Evolutionary conservation across 257 asterid species (phyloP).

Genomic region (Sherardia arvensis): DNA sequence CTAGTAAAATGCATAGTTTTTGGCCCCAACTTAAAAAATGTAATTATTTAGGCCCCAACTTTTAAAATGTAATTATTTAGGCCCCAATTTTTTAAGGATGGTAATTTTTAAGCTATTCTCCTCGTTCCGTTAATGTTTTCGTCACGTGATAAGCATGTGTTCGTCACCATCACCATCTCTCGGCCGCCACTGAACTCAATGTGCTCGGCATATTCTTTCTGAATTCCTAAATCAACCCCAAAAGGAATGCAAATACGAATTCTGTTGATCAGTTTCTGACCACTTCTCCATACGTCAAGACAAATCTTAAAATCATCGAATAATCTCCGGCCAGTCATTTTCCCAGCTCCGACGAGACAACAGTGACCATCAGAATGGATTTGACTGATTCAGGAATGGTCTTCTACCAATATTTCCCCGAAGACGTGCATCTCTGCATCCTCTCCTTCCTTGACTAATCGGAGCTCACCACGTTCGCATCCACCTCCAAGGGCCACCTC

Average conservation of each 20-base stretch:
- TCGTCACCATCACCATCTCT: no score
- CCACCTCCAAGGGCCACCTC: constrained; percentile 58
- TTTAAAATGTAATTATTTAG: no score
- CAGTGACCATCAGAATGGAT: background rate
- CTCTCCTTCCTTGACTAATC: constrained; percentile 63
- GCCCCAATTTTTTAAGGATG: no score
- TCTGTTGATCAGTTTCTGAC: background rate
- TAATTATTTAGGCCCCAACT: no score
- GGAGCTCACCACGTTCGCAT: constrained; percentile 59
- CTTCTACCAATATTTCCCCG: constrained; percentile 84
- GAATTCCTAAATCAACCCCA: background rate
- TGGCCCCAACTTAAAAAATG: no score
- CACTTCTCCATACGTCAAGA: background rate
- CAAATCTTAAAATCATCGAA: background rate
- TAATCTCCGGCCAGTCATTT: background rate
- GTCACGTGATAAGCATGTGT: no score
- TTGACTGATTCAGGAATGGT: constrained; percentile 8
- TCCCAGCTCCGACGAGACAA: background rate
- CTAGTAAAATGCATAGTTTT: no score
- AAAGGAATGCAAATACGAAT: background rate
- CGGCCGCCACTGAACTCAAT: no score
- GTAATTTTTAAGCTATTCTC: no score
- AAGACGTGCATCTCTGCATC: constrained; percentile 82
- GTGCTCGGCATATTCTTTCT: background rate
- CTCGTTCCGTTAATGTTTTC: no score